Base-by-base conservation (phyloP, 2,329 filamentous ascomycete genomes). In the Fusarium longipes region DNA sequence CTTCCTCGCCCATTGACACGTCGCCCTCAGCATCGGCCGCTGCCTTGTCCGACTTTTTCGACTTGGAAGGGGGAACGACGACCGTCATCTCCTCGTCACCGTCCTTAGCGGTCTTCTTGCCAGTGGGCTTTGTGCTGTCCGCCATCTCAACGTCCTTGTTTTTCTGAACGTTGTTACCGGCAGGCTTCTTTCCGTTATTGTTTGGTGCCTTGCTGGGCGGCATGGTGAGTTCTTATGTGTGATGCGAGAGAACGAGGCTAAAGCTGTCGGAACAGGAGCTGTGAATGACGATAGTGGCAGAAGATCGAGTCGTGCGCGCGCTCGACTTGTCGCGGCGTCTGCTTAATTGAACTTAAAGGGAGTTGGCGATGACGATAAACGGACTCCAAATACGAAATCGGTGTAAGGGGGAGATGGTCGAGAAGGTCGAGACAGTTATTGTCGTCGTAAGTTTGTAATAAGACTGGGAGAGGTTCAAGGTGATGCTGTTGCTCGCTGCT, bases 21-120 rank as follows among this genome's bases (percentile, higher is more conserved):
- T 94, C 91, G 50, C 86, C 89, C 72, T 93, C 89, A 61, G 83
- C 83, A 75, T 91, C 87, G 69, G 87, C 83, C 30, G 82, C 80
- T 54, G 83, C 79, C 65, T 85, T 83, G 70, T 82, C 82, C 59
- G 88, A 85, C 80, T 87, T 80, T 75, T 85, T 86, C 74, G 82
- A 82, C 83, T 93, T 93, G 68, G 89, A 87, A 58, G 89, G 90
- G 54, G 91, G 90, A 42, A 93, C 90, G 73, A 93, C 91, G 68
- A 93, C 90, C 49, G 91, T 93, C 90, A 93, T 93, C 82, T 93
- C 90, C 73, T 89, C 89, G 72, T 92, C 90, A 74, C 86, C 89
- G 75, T 93, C 89, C 79, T 89, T 89, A 73, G 74, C 76, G 20
- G 77, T 75, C 80, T 88, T 88, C 82, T 90, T 90, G 73, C 85